phyloP scores from a whole-genome alignment of 805 yeast species.

The Suhomyces canberraensis region DNA sequence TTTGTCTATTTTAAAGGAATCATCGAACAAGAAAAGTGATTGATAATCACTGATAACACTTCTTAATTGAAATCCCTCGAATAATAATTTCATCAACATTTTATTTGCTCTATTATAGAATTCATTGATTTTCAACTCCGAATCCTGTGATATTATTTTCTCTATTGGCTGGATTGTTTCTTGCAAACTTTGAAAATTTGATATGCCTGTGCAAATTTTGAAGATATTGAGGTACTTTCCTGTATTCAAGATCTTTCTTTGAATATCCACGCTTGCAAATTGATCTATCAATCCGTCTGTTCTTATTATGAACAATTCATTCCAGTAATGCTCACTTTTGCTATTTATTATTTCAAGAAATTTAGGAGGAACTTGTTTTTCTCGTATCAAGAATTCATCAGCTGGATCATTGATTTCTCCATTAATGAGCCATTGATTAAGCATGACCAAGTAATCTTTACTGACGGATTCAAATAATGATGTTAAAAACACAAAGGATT shows the following conservation, averaged over 20 bases:
- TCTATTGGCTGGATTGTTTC: slow-evolving; percentile 27
- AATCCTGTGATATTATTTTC: slow-evolving; percentile 36
- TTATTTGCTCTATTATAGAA: slow-evolving; percentile 69
- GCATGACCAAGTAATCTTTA: slow-evolving; percentile 57
- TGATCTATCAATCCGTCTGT: slow-evolving; percentile 73
- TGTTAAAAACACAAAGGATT: slow-evolving; percentile 50
- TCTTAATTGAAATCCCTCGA: slow-evolving; percentile 56
- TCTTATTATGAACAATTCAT: slow-evolving; percentile 68
- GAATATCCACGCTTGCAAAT: slow-evolving; percentile 50
- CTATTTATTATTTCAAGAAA: slow-evolving; percentile 24
- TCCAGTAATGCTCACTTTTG: slow-evolving; percentile 65
- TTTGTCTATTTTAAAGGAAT: slow-evolving; percentile 47
- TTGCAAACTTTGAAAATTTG: slow-evolving; percentile 26
- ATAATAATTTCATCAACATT: slow-evolving; percentile 53
- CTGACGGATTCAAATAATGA: slow-evolving; percentile 58
- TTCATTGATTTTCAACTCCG: slow-evolving; percentile 54
- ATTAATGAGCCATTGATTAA: slow-evolving; percentile 73
- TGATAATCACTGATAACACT: slow-evolving; percentile 49
- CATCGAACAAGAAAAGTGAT: slow-evolving; percentile 53
- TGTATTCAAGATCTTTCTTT: slow-evolving; percentile 66
- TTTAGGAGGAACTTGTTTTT: slow-evolving; percentile 30
- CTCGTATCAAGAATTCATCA: slow-evolving; percentile 76
- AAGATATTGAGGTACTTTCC: slow-evolving; percentile 83
- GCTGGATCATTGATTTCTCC: slow-evolving; percentile 78
- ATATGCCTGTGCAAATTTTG: slow-evolving; percentile 53